Base-by-base conservation (phyloP, 345 rosid species). In the Corymbia maculata region DNA sequence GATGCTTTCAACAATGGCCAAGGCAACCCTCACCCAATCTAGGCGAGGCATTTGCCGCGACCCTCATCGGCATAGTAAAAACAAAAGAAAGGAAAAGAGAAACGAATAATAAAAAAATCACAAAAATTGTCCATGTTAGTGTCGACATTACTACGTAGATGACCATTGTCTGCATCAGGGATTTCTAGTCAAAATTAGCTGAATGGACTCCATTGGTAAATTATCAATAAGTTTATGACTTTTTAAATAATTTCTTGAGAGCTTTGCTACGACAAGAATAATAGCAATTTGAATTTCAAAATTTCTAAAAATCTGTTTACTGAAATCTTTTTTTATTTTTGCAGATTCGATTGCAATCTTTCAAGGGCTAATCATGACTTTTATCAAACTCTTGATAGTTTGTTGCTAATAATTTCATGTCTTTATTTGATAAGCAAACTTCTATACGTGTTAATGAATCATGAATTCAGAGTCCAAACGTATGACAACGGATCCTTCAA, bases 131-230 rank as follows among this genome's bases (percentile, higher is more conserved):
- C 22, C 5, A 22, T 1, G 0, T 55, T 55, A 55, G 0, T 1
- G 0, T 0, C 1, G 0, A 0, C 0, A 1, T 21, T 55, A 19
- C 22, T 0, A 55, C 0, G 0, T 0, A 55, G 6, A 22, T 21
- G 21, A 55, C 1, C 9, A 0, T 8, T 55, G 22, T 55, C 1
- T 0, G 22, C 1, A 0, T 55, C 2, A 55, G 8, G 3, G 0
- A 55, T 55, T 55, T 55, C 0, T 0, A 0, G 0, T 55, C 0
- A 55, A 55, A 55, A 55, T 1, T 22, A 2, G 22, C 0, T 8
- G 1, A 55, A 21, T 55, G 22, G 0, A 55, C 12, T 22, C 21
- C 21, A 22, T 55, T 55, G 5, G 0, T 1, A 55, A 55, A 7
- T 55, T 55, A 19, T 55, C 2, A 55, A 21, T 55, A 55, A 5